Percentiles rank a stretch among this genome's conserved stretches.
phyloP scores from a whole-genome alignment of 2,329 filamentous ascomycete genomes.

The Trichoderma endophyticum region DNA sequence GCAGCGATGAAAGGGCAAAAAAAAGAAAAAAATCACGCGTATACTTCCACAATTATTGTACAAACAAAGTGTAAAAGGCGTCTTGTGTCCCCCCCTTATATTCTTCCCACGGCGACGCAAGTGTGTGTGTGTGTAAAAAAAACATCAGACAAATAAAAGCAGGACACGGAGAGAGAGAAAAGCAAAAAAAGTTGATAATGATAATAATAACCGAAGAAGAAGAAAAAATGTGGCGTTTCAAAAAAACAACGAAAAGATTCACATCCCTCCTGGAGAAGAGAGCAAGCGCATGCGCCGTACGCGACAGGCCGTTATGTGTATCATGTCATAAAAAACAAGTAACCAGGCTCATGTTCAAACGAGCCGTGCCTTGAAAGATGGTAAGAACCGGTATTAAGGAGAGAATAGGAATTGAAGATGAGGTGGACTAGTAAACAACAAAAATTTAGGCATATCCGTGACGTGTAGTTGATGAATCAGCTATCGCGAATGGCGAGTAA shows the following conservation, averaged over 20 bases:
- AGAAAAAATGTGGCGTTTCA: not conserved
- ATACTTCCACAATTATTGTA: slow-evolving; percentile 14
- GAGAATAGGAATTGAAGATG: slow-evolving; percentile 20
- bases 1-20: not conserved
- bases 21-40: not conserved
- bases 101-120: not conserved
- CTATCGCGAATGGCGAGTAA: not conserved
- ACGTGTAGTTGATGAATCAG: not conserved
- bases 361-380: not conserved
- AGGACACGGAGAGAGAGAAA: not conserved
- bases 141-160: not conserved
- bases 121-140: not conserved
- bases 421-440: slow-evolving; percentile 12
- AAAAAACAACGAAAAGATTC: slow-evolving; percentile 1
- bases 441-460: slow-evolving; percentile 18
- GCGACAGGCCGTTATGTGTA: slow-evolving; percentile 14
- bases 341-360: slow-evolving; percentile 9
- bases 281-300: slow-evolving; percentile 15
- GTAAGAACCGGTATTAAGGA: slow-evolving; percentile 21
- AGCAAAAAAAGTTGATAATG: not conserved
- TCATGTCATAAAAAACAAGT: slow-evolving; percentile 9
- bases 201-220: not conserved
- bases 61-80: not conserved
- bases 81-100: not conserved
- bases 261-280: slow-evolving; percentile 12